Conservation (phyloP, 805 yeast genomes). For the Cyberlindnera veronae region DNA sequence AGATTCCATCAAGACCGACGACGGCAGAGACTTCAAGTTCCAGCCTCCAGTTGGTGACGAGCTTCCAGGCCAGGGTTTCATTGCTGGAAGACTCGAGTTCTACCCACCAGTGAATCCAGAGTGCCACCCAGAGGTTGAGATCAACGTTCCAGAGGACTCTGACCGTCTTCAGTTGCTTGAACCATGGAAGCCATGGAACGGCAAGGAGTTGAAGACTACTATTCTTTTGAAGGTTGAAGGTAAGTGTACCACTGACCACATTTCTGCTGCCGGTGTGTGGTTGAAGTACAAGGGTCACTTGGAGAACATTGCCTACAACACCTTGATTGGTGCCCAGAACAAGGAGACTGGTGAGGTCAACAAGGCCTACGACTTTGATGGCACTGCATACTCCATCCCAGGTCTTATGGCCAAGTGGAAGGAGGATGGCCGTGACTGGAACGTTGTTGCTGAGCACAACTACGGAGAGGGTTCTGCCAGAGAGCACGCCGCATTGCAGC, state of each 20-base stretch:
- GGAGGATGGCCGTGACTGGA: constrained; percentile 79
- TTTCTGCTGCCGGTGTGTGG: constrained; percentile 99
- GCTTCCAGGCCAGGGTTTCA: constrained; percentile 76
- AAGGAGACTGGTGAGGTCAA: constrained; percentile 97
- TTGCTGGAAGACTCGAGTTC: constrained; percentile 67
- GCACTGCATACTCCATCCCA: constrained; percentile 78
- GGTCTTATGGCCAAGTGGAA: constrained; percentile 97
- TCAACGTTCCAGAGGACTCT: constrained; percentile 80
- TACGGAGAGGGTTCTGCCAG: constrained; percentile 99
- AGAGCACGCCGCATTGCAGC: constrained; percentile 97
- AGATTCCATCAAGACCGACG: constrained; percentile 68
- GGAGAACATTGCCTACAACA: constrained; percentile 92
- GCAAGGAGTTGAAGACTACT: constrained; percentile 72
- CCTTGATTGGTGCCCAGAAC: constrained; percentile 94
- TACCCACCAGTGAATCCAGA: constrained; percentile 71
- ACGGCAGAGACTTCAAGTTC: constrained; percentile 76
- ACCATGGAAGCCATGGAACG: constrained; percentile 85
- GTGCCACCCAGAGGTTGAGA: constrained; percentile 54
- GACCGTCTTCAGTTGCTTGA: constrained; percentile 89
- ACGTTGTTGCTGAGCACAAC: constrained; percentile 94
- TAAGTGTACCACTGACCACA: constrained; percentile 97
- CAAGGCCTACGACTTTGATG: constrained; percentile 82
- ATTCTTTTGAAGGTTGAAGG: constrained; percentile 92
- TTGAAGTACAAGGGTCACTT: constrained; percentile 96
- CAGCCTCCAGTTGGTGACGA: constrained; percentile 80